Percentiles rank a stretch among this genome's conserved stretches.
Evolutionary conservation across 139 green algal genomes (phyloP).

Genomic region (Chlamydomonas applanata): DNA sequence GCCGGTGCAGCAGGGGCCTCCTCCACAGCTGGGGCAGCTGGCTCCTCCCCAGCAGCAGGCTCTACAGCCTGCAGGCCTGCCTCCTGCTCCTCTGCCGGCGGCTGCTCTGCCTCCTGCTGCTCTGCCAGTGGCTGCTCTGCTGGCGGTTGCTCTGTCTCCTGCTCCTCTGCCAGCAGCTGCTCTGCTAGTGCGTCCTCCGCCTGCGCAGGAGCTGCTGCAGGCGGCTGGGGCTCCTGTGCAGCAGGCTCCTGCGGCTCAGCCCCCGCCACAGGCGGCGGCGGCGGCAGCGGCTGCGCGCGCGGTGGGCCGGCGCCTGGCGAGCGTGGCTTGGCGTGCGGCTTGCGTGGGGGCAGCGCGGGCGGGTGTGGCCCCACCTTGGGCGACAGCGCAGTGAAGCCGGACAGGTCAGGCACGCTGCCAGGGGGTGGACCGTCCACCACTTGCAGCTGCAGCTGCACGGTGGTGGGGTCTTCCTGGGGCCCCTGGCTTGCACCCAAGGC

Average conservation of each 20-base stretch:
- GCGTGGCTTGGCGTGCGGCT: too few relatives aligned
- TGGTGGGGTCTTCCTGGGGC: not conserved
- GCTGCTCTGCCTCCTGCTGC: not conserved
- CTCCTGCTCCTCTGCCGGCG: not conserved
- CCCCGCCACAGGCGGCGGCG: too few relatives aligned
- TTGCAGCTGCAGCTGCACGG: not conserved
- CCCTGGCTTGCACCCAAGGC: not conserved
- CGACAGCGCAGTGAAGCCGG: too few relatives aligned
- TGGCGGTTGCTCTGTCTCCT: not conserved
- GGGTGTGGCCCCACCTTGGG: too few relatives aligned
- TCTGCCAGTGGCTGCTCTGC: not conserved
- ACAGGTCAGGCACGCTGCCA: too few relatives aligned
- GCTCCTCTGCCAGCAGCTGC: not conserved
- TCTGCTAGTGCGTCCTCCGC: not conserved
- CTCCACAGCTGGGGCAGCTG: not conserved
- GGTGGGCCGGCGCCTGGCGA: too few relatives aligned
- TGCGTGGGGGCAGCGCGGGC: too few relatives aligned
- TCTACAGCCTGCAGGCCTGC: not conserved
- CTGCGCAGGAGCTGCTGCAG: not conserved
- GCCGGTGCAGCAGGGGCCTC: not conserved
- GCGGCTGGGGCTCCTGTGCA: not conserved
- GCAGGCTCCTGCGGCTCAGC: too few relatives aligned
- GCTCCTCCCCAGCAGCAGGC: not conserved
- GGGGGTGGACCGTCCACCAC: too few relatives aligned
- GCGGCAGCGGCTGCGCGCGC: too few relatives aligned